Evolutionary conservation across 169 alveolate species (phyloP).

Genomic region (Plasmodium knowlesi): DNA sequence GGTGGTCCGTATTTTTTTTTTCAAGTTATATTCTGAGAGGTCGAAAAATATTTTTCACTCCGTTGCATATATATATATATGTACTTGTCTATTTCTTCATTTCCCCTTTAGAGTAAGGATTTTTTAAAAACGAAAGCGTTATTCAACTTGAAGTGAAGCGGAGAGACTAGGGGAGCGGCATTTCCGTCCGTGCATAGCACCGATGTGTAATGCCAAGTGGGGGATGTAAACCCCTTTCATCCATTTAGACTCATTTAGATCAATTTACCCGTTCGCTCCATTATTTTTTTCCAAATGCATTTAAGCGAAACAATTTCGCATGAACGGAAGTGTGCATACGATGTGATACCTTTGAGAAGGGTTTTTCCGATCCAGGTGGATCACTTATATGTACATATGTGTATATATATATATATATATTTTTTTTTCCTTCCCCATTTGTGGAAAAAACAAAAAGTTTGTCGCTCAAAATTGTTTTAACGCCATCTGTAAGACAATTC

Average conservation of each 20-base stretch:
- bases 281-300: neutral
- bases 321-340: neutral
- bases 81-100: neutral
- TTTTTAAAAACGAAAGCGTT: constrained; percentile 57
- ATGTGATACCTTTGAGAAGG: neutral
- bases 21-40: neutral
- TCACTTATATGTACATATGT: neutral
- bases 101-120: constrained; percentile 32
- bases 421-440: neutral
- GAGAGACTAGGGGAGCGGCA: neutral
- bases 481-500: neutral
- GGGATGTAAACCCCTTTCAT: neutral
- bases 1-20: neutral
- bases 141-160: constrained; percentile 34
- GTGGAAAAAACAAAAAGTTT: neutral
- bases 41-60: neutral
- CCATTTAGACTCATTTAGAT: neutral
- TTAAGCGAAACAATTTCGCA: neutral
- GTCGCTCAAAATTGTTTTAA: neutral
- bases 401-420: too few relatives aligned
- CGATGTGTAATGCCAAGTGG: neutral
- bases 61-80: neutral
- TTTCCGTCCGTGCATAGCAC: neutral
- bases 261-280: neutral
- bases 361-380: neutral